Evolutionary conservation across 2,329 filamentous ascomycete species (phyloP).

Genomic region (Microcyclosporella mali): DNA sequence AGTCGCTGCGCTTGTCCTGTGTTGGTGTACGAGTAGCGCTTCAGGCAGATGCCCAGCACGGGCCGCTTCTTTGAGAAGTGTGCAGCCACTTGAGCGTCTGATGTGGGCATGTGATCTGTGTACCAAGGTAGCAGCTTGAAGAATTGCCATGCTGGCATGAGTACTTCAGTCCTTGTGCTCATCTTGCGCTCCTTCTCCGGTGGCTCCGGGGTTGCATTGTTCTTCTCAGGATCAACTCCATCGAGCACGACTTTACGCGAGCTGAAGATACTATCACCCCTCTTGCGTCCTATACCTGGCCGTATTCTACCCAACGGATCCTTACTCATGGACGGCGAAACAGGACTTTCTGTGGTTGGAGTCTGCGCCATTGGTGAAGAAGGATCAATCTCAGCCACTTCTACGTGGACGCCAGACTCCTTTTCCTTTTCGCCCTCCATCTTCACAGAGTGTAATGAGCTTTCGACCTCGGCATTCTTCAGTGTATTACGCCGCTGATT

Average conservation of each 20-base stretch:
- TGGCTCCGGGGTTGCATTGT: conserved; percentile 37
- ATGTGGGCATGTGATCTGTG: conserved; percentile 57
- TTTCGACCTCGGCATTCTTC: conserved; percentile 39
- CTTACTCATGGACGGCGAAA: conserved; percentile 21
- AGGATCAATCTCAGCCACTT: conserved; percentile 36
- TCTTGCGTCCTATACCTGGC: conserved; percentile 34
- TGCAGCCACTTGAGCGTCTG: conserved; percentile 75
- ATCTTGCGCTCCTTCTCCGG: conserved; percentile 23
- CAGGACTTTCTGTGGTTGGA: conserved; percentile 15
- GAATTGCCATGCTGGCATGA: conserved; percentile 96
- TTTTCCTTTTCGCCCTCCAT: conserved; percentile 26
- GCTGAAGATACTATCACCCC: conserved; percentile 47
- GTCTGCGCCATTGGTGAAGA: conserved; percentile 21
- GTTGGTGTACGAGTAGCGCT: conserved; percentile 73
- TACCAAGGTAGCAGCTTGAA: conserved; percentile 95
- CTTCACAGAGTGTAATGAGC: conserved; percentile 5
- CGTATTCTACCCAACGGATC: conserved; percentile 28
- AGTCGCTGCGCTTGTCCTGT: conserved; percentile 64
- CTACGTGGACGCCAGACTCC: conserved; percentile 36
- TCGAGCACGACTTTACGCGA: conserved; percentile 35
- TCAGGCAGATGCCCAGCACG: conserved; percentile 85
- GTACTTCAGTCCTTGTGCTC: conserved; percentile 64
- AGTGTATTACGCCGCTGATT: conserved; percentile 54
- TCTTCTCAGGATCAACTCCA: conserved; percentile 31
- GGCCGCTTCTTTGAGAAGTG: conserved; percentile 79